Evolutionary conservation across 2,329 filamentous ascomycete genomes (phyloP).

Genomic region (Pseudogymnoascus sp.): DNA sequence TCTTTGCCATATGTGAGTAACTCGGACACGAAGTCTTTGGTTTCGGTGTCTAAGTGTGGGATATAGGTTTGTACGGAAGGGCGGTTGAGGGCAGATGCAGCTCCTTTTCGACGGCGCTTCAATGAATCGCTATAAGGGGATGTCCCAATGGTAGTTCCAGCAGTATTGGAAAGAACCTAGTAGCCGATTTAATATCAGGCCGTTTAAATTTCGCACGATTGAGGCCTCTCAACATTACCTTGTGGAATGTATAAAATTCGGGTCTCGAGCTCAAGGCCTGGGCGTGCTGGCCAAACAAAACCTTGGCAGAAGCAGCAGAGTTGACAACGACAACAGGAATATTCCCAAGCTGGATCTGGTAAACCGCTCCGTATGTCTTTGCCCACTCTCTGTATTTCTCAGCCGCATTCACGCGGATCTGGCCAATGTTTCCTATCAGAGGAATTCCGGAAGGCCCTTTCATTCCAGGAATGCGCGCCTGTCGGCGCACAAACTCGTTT

Average conservation of each 20-base stretch:
- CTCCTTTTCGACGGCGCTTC: conserved; percentile 57
- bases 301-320: conserved; percentile 42
- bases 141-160: conserved; percentile 61
- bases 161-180: conserved; percentile 55
- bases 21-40: conserved; percentile 54
- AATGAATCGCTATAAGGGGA: conserved; percentile 58
- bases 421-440: conserved; percentile 47
- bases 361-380: conserved; percentile 42
- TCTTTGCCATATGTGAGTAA: conserved; percentile 49
- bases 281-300: conserved; percentile 44
- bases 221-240: conserved; percentile 29
- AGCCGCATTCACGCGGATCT: conserved; percentile 47
- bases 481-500: conserved; percentile 19
- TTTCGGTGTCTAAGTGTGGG: conserved; percentile 54
- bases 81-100: conserved; percentile 57
- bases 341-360: conserved; percentile 51
- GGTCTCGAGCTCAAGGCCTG: conserved; percentile 48
- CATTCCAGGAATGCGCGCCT: conserved; percentile 37
- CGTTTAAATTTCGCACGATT: neutral
- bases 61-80: conserved; percentile 57
- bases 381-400: conserved; percentile 51
- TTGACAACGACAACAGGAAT: conserved; percentile 50
- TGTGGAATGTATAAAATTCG: conserved; percentile 53
- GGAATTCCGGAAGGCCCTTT: conserved; percentile 43
- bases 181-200: neutral